Evolutionary conservation across 2,329 filamentous ascomycete species (phyloP).

Genomic region (Westerdykella ornata): DNA sequence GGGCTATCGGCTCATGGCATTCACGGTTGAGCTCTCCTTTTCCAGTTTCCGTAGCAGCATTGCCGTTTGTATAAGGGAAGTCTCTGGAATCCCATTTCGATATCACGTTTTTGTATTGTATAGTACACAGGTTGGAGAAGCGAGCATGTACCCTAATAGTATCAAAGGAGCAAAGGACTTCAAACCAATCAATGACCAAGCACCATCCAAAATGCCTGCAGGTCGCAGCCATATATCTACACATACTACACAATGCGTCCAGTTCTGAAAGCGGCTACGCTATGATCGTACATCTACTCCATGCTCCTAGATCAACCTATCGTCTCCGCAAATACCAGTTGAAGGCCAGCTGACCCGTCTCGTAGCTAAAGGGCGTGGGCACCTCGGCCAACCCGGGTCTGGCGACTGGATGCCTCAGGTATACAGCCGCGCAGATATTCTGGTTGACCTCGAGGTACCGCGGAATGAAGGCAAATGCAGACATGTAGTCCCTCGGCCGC

Average conservation of each 20-base stretch:
- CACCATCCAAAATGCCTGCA: neutral
- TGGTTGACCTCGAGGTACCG: slow-evolving; percentile 96
- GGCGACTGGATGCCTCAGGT: slow-evolving; percentile 88
- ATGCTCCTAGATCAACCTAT: slow-evolving; percentile 40
- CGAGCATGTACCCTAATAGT: slow-evolving; percentile 1
- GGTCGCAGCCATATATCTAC: slow-evolving; percentile 2
- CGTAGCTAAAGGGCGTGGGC: slow-evolving; percentile 69
- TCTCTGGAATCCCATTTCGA: no score
- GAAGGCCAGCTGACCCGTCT: slow-evolving; percentile 73
- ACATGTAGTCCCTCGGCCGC: slow-evolving; percentile 79
- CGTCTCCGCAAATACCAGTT: slow-evolving; percentile 88
- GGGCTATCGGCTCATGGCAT: neutral
- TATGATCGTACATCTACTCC: neutral
- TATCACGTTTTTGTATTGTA: no score
- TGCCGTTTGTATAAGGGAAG: no score
- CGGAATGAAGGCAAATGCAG: slow-evolving; percentile 89
- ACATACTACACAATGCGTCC: no score
- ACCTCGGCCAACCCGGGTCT: slow-evolving; percentile 66
- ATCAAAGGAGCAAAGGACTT: neutral
- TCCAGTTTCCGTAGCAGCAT: neutral
- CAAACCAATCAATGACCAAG: slow-evolving; percentile 2
- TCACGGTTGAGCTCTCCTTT: no score
- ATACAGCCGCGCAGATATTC: slow-evolving; percentile 91
- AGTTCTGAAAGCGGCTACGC: neutral
- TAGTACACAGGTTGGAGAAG: no score